Conservation (phyloP, 345 rosid species). For the Jatropha curcas region DNA sequence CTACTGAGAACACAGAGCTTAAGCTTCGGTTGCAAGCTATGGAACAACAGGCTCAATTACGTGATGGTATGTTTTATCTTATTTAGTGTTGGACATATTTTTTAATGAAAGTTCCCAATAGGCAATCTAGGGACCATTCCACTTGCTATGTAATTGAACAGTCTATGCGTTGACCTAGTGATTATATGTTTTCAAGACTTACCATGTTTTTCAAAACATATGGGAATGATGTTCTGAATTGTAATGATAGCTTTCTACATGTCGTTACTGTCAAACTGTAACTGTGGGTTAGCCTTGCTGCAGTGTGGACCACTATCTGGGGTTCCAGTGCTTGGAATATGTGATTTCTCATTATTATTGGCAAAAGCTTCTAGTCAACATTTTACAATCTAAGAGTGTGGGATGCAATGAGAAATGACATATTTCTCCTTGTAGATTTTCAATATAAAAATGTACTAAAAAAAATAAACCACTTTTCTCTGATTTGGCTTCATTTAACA, state of each 20-base stretch:
- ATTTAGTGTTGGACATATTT: background rate
- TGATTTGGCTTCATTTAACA: no score
- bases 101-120: background rate
- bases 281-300: background rate
- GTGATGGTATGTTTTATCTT: slow-evolving; percentile 57
- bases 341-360: background rate
- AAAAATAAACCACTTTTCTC: no score
- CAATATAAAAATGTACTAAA: no score
- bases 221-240: background rate
- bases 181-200: background rate
- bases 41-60: slow-evolving; percentile 88
- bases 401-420: background rate
- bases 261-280: background rate
- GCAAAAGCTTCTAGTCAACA: background rate
- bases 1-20: slow-evolving; percentile 84
- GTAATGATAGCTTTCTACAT: background rate
- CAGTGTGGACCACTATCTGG: background rate
- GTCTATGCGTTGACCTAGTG: background rate
- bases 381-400: background rate
- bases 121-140: background rate
- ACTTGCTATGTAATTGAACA: background rate
- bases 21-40: slow-evolving; percentile 86
- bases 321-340: background rate
- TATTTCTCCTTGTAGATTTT: no score
- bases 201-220: background rate